phyloP scores from a whole-genome alignment of 305 asterid genomes.

The Fraxinus ornus region DNA sequence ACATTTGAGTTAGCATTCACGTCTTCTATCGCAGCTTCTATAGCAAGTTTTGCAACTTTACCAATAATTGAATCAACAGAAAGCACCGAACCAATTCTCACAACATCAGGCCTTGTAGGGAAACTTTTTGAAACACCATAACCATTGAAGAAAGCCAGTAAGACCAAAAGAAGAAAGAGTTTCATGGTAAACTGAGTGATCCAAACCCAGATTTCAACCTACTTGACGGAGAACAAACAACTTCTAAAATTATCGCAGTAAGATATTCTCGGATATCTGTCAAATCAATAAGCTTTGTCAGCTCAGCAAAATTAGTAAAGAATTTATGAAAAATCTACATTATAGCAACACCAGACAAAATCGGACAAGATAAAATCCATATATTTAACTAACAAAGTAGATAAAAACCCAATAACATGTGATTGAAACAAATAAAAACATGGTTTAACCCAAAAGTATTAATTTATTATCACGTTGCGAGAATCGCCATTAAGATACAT shows the following conservation, averaged over 20 bases:
- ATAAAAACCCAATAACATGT: background rate
- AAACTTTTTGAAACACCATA: slow-evolving; percentile 29
- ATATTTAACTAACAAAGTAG: background rate
- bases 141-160: slow-evolving; percentile 27
- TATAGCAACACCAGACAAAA: background rate
- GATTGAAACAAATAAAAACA: background rate
- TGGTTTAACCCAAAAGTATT: background rate
- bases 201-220: background rate
- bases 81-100: slow-evolving; percentile 52
- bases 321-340: background rate
- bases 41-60: slow-evolving; percentile 45
- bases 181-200: slow-evolving; percentile 23
- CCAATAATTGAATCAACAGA: slow-evolving; percentile 37
- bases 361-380: background rate
- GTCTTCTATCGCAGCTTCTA: slow-evolving; percentile 59
- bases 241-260: background rate
- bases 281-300: background rate
- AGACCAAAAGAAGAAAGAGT: slow-evolving; percentile 27
- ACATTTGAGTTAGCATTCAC: slow-evolving; percentile 47
- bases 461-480: background rate
- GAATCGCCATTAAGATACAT: background rate
- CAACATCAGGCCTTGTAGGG: slow-evolving; percentile 42
- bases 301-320: background rate
- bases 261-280: background rate
- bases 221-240: background rate